A percentile compares a stretch with the other conserved stretches of the same genome.
These are phyloP conservation scores for Aspergillus calidoustus DNA, from an alignment of 2,329 filamentous ascomycete genomes.

Conservation along the genomic window DNA sequence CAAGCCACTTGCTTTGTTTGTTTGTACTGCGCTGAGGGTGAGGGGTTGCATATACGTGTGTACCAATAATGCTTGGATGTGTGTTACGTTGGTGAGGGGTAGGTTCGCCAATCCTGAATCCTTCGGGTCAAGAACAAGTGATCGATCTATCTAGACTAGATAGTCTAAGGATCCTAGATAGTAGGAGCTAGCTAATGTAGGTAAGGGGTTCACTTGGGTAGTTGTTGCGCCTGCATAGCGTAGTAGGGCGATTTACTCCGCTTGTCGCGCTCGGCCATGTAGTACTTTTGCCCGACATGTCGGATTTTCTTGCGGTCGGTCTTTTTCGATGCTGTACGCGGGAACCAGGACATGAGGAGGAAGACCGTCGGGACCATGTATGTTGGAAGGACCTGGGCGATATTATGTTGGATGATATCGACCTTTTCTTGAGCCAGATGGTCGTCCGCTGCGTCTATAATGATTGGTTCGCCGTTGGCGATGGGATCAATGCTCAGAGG, in stretches of 20 bases:
- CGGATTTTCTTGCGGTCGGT: constrained; percentile 5
- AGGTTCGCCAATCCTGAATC: not conserved
- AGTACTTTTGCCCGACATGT: not conserved
- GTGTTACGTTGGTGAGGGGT: not conserved
- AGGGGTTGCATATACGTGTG: not conserved
- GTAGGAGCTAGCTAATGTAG: not conserved
- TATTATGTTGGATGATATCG: not conserved
- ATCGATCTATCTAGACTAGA: not conserved
- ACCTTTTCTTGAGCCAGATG: not conserved
- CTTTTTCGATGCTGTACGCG: constrained; percentile 1
- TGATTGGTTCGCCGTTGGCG: not conserved
- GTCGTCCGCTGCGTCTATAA: not conserved
- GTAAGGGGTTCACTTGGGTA: not conserved
- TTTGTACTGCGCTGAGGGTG: not conserved
- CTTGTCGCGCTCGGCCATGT: not conserved
- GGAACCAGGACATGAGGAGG: not conserved
- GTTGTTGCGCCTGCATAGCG: not conserved
- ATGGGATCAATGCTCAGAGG: not conserved
- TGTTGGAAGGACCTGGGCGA: not conserved
- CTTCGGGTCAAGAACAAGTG: not conserved
- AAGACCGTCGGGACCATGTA: constrained; percentile 14
- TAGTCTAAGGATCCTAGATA: not conserved
- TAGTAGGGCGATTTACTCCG: not conserved
- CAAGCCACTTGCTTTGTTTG: not conserved
- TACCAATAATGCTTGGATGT: not conserved